phyloP scores from a whole-genome alignment of 2,329 filamentous ascomycete genomes.

The Pseudogymnoascus sp. region DNA sequence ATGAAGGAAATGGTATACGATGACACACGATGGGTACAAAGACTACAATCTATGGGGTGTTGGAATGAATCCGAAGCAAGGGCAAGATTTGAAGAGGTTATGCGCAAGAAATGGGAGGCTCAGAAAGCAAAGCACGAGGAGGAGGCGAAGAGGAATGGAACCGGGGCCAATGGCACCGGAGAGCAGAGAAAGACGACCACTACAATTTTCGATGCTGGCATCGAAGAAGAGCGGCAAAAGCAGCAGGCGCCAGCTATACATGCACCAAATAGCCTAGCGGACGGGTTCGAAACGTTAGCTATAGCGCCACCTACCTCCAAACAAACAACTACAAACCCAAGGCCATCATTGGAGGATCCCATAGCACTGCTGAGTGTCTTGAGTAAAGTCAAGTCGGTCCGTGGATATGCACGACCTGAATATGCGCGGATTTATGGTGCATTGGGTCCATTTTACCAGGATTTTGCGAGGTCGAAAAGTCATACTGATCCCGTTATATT shows the following conservation, averaged over 20 bases:
- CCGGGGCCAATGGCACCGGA: conserved; percentile 21
- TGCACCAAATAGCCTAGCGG: conserved; percentile 34
- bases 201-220: conserved; percentile 66
- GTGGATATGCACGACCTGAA: conserved; percentile 79
- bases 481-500: conserved; percentile 80
- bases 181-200: conserved; percentile 35
- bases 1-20: conserved; percentile 99
- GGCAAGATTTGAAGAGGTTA: conserved; percentile 66
- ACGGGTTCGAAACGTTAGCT: conserved; percentile 75
- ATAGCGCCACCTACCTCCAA: conserved; percentile 36
- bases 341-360: conserved; percentile 45
- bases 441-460: conserved; percentile 78
- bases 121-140: conserved; percentile 33
- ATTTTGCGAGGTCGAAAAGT: conserved; percentile 62
- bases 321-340: conserved; percentile 21
- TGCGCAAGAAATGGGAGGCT: conserved; percentile 52
- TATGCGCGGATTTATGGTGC: conserved; percentile 88
- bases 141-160: conserved; percentile 26
- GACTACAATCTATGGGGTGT: conserved; percentile 75
- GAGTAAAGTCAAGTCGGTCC: conserved; percentile 63
- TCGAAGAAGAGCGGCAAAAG: conserved; percentile 54
- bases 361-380: conserved; percentile 58
- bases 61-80: conserved; percentile 89
- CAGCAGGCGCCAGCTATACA: conserved; percentile 25
- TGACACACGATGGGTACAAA: conserved; percentile 87